phyloP scores from a whole-genome alignment of 345 rosid genomes.

The Eucalyptus shirleyi region DNA sequence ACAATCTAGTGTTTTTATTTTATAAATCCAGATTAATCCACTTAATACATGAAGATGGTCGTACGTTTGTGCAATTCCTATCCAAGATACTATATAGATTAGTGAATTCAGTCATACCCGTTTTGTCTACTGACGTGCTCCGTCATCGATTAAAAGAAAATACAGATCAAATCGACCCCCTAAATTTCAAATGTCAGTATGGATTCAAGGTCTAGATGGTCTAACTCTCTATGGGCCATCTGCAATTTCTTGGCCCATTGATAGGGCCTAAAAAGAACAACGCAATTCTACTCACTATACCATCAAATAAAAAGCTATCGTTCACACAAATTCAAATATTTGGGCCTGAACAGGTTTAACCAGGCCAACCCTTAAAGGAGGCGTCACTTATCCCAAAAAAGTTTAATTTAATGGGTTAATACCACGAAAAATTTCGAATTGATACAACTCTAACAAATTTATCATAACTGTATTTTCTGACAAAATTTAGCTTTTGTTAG shows the following conservation, averaged over 20 bases:
- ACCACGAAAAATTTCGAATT: accelerated
- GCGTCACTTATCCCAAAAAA: not conserved
- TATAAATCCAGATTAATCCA: not conserved
- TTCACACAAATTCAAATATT: not conserved
- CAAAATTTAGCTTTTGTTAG: no score
- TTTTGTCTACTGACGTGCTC: not conserved
- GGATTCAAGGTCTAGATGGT: not conserved
- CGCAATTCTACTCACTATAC: not conserved
- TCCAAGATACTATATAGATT: not conserved
- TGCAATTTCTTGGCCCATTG: not conserved
- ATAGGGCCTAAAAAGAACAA: not conserved
- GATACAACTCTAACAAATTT: no score
- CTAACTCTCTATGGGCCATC: not conserved
- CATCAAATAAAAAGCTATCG: not conserved
- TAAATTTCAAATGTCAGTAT: not conserved
- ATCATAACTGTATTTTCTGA: no score
- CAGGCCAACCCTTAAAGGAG: not conserved
- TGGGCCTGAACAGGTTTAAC: not conserved
- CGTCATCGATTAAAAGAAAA: not conserved
- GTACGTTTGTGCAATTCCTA: not conserved
- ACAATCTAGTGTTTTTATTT: not conserved
- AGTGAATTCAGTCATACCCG: not conserved
- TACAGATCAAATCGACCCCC: not conserved
- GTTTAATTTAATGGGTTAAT: no score
- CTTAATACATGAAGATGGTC: not conserved